Conservation (phyloP, 1,284 basidiomycete species). For the Grifola frondosa region DNA sequence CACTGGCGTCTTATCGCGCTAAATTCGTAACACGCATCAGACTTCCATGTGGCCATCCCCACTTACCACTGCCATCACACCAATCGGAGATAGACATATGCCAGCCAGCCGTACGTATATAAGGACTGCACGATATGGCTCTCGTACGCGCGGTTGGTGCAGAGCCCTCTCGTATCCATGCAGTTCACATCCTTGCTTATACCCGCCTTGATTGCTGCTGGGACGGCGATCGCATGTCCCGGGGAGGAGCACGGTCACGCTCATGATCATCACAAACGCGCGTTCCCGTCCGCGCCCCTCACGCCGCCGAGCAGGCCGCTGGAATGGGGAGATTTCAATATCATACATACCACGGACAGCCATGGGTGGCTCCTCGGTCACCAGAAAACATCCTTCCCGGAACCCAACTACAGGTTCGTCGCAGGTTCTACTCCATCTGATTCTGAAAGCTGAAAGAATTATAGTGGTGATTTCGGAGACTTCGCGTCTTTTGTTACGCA, state of each 20-base stretch:
- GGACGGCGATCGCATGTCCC: slow-evolving; percentile 23
- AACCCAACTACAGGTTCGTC: slow-evolving; percentile 69
- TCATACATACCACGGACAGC: slow-evolving; percentile 80
- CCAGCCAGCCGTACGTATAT: too few relatives aligned
- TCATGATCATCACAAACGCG: slow-evolving; percentile 43
- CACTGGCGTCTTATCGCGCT: too few relatives aligned
- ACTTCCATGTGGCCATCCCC: too few relatives aligned
- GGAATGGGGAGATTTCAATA: slow-evolving; percentile 76
- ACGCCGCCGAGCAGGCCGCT: slow-evolving; percentile 60
- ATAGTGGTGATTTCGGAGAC: slow-evolving; percentile 73
- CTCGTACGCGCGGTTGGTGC: too few relatives aligned
- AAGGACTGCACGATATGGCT: too few relatives aligned
- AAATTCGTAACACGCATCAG: too few relatives aligned
- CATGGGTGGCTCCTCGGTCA: slow-evolving; percentile 83
- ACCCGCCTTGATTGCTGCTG: slow-evolving; percentile 15
- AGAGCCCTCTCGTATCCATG: slow-evolving; percentile 10
- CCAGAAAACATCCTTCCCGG: slow-evolving; percentile 65
- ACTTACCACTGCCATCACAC: too few relatives aligned
- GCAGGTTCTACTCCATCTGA: not conserved
- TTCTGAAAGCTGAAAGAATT: not conserved
- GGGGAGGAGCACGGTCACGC: slow-evolving; percentile 29
- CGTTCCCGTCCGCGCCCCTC: slow-evolving; percentile 44
- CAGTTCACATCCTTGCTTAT: slow-evolving; percentile 17
- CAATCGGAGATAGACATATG: too few relatives aligned
- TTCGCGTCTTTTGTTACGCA: slow-evolving; percentile 80